A percentile compares a stretch with the other conserved stretches of the same genome.
These are phyloP conservation scores for Solanum ossicruentum DNA, from an alignment of 257 asterid species.

Conservation along the genomic window DNA sequence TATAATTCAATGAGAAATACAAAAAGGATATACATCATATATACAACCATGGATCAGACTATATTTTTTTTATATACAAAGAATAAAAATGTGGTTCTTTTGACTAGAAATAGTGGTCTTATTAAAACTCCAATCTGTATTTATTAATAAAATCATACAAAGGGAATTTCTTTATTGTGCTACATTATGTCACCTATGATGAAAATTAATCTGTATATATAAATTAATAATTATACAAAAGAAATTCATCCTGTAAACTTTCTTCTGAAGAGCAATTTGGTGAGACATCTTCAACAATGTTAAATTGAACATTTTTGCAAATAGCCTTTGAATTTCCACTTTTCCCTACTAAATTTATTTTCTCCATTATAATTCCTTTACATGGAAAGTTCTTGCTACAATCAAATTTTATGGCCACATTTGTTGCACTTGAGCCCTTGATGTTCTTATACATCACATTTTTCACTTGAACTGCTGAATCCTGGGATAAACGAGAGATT, in stretches of 20 bases:
- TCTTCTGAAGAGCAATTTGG: conserved; percentile 34
- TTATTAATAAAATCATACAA: not conserved
- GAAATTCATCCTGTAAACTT: not conserved
- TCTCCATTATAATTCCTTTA: conserved; percentile 38
- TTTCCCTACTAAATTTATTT: conserved; percentile 29
- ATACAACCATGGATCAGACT: not conserved
- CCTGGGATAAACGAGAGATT: conserved; percentile 8
- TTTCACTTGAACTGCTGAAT: conserved; percentile 47
- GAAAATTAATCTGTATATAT: not conserved
- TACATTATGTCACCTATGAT: not conserved
- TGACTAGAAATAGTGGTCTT: not conserved
- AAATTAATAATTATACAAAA: not conserved
- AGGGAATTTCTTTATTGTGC: not conserved
- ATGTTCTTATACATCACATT: conserved; percentile 51
- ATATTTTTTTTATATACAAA: not conserved
- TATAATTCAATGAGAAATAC: not conserved
- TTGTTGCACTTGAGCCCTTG: conserved; percentile 49
- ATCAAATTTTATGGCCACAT: conserved; percentile 34
- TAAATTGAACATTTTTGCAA: conserved; percentile 39
- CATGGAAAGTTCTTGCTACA: conserved; percentile 59
- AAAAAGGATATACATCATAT: not conserved
- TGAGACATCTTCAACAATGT: conserved; percentile 20
- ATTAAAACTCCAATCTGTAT: not conserved
- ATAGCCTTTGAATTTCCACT: conserved; percentile 24
- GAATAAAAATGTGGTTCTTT: not conserved